Base-by-base conservation (phyloP, 441 rosid genomes). In the Adansonia gregorii region DNA sequence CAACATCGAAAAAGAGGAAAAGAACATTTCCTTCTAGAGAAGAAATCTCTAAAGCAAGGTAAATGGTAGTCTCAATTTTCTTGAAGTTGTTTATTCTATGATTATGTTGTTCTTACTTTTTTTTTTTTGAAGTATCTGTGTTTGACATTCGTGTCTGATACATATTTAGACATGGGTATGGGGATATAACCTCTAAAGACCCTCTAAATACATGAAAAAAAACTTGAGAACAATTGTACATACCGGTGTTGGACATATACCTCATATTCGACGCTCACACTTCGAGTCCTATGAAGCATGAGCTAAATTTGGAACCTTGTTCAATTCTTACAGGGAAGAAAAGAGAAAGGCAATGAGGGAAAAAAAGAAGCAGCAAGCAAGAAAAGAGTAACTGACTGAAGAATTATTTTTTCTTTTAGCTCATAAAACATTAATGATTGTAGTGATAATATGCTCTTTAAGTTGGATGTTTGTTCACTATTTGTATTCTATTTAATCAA, bases 31-130 rank as follows among this genome's bases (percentile, higher is more conserved):
- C 90, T 39, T 69, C 90, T 7, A 83, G 78, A 77, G 89, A 79
- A 80, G 97, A 92, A 81, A 86, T 88, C 67, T 80, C 95, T 43
- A 88, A 87, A 88, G 78, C 81, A 79, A 93, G 98, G 99, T 95
- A 85, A 11, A 45, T 61, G 8, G n/a, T 61, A 4, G 67, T 61
- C 67, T 24, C 3, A 27, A 12, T 12, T 61, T 61, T 24, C 5
- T 8, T 24, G 12, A 61, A 27, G 67, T 61, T 61, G 67, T 31
- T 31, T 31, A 2, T 31, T 31, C 39, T 31, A 31, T 31, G 39
- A 31, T 31, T 31, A 31, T 31, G 39, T 3, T 31, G 39, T 2
- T 31, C 4, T 4, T 4, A 31, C 39, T 31, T 4, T 31, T 31
- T 31, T 31, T 31, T 31, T 31, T 4, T 31, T 31, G 4, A 31